Percentiles rank a stretch among this genome's conserved stretches.
Conservation (phyloP, 306 rosid genomes). For the Cyclanthera cordifolia region DNA sequence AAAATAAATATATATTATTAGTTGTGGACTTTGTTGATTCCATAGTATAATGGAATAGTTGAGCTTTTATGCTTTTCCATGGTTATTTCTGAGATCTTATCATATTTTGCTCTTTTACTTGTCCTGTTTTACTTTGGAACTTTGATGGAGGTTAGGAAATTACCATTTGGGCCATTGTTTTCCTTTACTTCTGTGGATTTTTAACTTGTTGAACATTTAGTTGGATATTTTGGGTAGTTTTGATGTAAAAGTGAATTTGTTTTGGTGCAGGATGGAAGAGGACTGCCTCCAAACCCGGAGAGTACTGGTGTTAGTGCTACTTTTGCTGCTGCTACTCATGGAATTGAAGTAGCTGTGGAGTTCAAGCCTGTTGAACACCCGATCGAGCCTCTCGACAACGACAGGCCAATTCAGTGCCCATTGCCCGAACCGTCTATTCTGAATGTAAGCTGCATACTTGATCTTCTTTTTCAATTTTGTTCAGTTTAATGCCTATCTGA, state of each 20-base stretch:
- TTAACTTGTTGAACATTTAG: neutral
- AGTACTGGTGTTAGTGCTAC: constrained; percentile 25
- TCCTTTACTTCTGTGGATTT: neutral
- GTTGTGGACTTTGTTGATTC: neutral
- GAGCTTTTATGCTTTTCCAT: constrained; percentile 3
- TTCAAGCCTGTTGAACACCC: constrained; percentile 97
- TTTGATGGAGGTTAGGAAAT: constrained; percentile 5
- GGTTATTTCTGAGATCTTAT: constrained; percentile 2
- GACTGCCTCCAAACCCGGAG: constrained; percentile 43
- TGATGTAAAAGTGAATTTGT: constrained; percentile 12
- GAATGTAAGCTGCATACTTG: constrained; percentile 44
- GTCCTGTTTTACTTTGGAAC: constrained; percentile 1
- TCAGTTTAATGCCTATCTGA: neutral
- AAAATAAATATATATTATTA: neutral
- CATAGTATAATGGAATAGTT: neutral
- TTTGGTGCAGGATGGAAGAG: constrained; percentile 60
- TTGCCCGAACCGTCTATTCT: constrained; percentile 89
- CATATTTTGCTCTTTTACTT: neutral
- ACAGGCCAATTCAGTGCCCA: constrained; percentile 77
- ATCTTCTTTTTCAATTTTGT: neutral
- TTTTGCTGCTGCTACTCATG: constrained; percentile 50
- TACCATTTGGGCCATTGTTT: neutral
- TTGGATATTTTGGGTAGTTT: constrained; percentile 11
- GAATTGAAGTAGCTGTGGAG: constrained; percentile 81
- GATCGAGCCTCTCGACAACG: constrained; percentile 65